Evolutionary conservation across 2,329 filamentous ascomycete species (phyloP), one percentile per base, ranked within the genome.

Genomic region (Plenodomus tracheiphilus): DNA sequence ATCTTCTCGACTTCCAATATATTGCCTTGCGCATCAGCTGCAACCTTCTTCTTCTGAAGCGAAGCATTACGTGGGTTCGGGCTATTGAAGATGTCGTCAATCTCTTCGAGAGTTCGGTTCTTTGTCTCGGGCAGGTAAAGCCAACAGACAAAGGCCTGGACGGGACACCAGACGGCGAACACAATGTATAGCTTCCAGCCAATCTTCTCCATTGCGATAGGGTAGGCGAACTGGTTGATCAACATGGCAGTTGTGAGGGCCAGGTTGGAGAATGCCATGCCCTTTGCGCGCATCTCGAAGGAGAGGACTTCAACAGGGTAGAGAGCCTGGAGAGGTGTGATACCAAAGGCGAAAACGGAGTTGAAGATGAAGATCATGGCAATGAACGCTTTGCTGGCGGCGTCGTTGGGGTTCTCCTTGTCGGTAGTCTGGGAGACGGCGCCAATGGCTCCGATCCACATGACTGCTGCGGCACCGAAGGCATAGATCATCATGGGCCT

Each of bases 281-380:
- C 64, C 49, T 73, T 71, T 19, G 68, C 69, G 25, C 69, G 61
- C 18, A 68, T 71, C 34, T 64, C 61, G 48, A 68, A 70, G 32
- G 66, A 64, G 35, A 72, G 63, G n/a, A 65, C 63, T 38, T 72
- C 69, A 10, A 67, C 65, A 13, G 65, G 58, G 46, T 70, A 72
- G 1, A 71, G 53, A 1, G 64, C 66, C 43, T 66, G 67, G 5
- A 71, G 59, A 11, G 69, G 69, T 2, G 70, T 73, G 51, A 67
- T 65, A 42, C 69, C 70, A 35, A 64, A 62, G 8, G 64, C 49
- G 49, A 65, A 73, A 41, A 63, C 59, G 34, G 65, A 62, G 19
- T 62, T 61, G 59, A 72, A 72, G 11, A 71, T 46, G 51, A 69
- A 72, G 20, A 72, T 62, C 28, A 61, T 56, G 22, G 66, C 68